Percentiles rank a stretch among this genome's conserved stretches.
Evolutionary conservation across 768 basidiomycete species (phyloP).

Genomic region (Lentinula aciculospora): DNA sequence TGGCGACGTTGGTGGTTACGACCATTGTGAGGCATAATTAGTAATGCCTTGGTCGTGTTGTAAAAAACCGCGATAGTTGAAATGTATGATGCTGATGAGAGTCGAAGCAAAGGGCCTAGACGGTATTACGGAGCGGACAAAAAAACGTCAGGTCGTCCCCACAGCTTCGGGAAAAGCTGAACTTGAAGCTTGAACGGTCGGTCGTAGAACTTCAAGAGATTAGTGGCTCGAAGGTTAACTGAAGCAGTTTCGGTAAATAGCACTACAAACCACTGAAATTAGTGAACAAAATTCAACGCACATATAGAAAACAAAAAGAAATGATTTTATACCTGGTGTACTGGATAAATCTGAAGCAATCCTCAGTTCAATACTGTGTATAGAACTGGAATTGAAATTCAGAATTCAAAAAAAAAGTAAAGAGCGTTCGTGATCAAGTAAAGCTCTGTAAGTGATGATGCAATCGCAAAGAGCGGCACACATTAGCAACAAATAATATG

Average conservation of each 20-base stretch:
- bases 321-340: not conserved
- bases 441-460: not conserved
- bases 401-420: not conserved
- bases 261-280: not conserved
- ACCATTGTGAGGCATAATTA: slow-evolving; percentile 34
- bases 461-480: not conserved
- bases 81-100: not conserved
- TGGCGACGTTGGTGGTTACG: slow-evolving; percentile 38
- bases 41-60: not conserved
- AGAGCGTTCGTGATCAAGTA: not conserved
- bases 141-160: not conserved
- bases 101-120: not conserved
- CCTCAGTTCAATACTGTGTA: not conserved
- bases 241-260: not conserved
- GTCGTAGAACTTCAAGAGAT: not conserved
- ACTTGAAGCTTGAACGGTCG: not conserved
- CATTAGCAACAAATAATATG: not conserved
- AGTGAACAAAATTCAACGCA: not conserved
- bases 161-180: not conserved
- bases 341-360: not conserved
- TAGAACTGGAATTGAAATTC: not conserved
- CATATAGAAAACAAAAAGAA: not conserved
- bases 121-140: not conserved
- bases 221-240: not conserved
- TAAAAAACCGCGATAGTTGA: not conserved